These are phyloP conservation scores for Micractinium conductrix DNA, from an alignment of 139 green algal genomes.

Conservation along the genomic window DNA sequence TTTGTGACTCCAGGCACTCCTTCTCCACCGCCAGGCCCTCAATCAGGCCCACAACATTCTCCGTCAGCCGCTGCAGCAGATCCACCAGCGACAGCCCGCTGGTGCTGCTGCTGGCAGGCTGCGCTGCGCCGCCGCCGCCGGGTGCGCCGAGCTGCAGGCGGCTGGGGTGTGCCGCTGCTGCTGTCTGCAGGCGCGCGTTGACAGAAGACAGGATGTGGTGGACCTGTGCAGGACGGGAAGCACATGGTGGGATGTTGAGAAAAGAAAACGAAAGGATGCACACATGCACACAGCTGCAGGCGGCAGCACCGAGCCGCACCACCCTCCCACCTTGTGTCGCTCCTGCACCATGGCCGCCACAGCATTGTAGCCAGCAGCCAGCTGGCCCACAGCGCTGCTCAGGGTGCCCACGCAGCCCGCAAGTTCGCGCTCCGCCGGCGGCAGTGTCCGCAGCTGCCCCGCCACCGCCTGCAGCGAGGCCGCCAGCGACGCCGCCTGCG, in stretches of 20 bases:
- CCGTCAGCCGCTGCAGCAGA: slow-evolving; percentile 28
- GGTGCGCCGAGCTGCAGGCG: slow-evolving; percentile 4
- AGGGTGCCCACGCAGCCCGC: slow-evolving; percentile 5
- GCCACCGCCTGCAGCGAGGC: not conserved
- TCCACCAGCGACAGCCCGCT: not conserved
- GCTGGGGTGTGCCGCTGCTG: slow-evolving; percentile 6
- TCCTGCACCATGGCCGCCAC: slow-evolving; percentile 20
- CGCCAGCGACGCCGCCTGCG: not conserved
- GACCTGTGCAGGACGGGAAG: not conserved
- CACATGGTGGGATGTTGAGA: not conserved
- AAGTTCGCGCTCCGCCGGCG: not conserved
- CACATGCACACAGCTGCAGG: not conserved
- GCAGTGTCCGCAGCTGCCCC: slow-evolving; percentile 1
- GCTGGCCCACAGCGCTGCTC: not conserved
- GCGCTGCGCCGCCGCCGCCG: not conserved
- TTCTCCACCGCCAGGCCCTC: slow-evolving; percentile 36
- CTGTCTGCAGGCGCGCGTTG: slow-evolving; percentile 12
- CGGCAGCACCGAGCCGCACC: not conserved
- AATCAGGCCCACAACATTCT: slow-evolving; percentile 33
- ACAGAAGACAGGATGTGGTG: slow-evolving; percentile 20
- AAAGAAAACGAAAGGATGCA: not conserved
- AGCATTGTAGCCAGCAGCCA: not conserved
- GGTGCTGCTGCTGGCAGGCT: not conserved
- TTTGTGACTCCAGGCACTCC: slow-evolving; percentile 28
- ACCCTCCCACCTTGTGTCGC: slow-evolving; percentile 23